These are phyloP conservation scores for Arthroderma uncinatum DNA, from an alignment of 2,329 filamentous ascomycete species.

Conservation along the genomic window DNA sequence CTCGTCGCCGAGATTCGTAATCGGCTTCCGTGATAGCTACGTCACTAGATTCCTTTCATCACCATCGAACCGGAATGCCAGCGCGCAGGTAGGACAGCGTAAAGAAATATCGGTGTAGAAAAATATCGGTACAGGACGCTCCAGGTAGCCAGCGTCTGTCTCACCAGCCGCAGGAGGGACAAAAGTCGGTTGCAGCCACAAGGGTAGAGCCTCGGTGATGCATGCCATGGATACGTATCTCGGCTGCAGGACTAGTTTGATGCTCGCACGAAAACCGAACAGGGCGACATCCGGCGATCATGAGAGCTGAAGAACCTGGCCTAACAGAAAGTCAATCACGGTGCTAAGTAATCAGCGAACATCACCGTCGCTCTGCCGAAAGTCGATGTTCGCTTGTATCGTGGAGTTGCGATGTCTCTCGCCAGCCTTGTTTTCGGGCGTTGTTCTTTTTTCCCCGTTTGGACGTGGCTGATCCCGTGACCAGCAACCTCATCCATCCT, in stretches of 20 bases:
- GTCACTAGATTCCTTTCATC: too few relatives aligned
- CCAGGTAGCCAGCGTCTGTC: background rate
- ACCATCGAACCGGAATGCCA: too few relatives aligned
- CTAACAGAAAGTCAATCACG: conserved; percentile 3
- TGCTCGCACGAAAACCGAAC: background rate
- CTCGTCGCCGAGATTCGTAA: background rate
- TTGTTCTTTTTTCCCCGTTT: background rate
- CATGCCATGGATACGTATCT: conserved; percentile 1
- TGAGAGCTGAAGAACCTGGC: background rate
- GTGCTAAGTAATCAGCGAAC: background rate
- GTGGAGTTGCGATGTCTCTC: background rate
- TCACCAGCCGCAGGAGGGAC: background rate
- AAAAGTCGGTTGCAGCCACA: background rate
- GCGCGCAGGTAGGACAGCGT: too few relatives aligned
- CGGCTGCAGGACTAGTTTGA: background rate
- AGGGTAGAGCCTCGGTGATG: background rate
- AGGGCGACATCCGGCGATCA: conserved; percentile 1
- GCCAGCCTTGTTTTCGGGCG: background rate
- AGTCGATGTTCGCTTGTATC: background rate
- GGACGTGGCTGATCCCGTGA: background rate
- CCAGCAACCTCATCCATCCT: background rate
- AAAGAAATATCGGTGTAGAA: too few relatives aligned
- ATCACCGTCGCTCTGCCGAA: background rate
- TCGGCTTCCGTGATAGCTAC: background rate
- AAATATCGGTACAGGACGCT: background rate